phyloP scores from a whole-genome alignment of 1,284 basidiomycete species.

The Sanghuangporus weigelae region DNA sequence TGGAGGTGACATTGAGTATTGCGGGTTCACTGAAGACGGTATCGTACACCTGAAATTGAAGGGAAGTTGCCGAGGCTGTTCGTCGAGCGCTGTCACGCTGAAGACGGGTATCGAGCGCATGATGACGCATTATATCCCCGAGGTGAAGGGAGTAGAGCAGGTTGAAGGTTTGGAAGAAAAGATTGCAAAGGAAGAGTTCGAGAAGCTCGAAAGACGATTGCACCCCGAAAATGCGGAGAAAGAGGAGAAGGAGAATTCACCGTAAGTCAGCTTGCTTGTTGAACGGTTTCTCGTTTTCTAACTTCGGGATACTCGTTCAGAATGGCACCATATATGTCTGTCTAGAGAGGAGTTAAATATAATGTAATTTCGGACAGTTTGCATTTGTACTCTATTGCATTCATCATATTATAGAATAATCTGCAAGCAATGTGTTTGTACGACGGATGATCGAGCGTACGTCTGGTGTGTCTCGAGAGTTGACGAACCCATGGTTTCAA shows the following conservation, averaged over 20 bases:
- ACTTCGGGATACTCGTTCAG: slow-evolving; percentile 29
- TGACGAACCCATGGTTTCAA: too few species aligned
- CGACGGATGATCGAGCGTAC: background rate
- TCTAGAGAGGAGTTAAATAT: slow-evolving; percentile 13
- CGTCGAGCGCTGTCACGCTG: slow-evolving; percentile 88
- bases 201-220: slow-evolving; percentile 83
- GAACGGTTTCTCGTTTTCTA: background rate
- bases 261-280: slow-evolving; percentile 30
- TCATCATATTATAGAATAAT: background rate
- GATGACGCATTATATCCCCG: slow-evolving; percentile 99
- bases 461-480: too few species aligned
- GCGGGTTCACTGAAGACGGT: slow-evolving; percentile 65
- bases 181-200: slow-evolving; percentile 86
- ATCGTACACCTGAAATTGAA: slow-evolving; percentile 80
- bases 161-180: slow-evolving; percentile 90
- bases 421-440: background rate
- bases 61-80: slow-evolving; percentile 94
- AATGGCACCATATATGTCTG: slow-evolving; percentile 74
- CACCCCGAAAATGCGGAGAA: slow-evolving; percentile 41
- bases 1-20: slow-evolving; percentile 85
- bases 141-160: slow-evolving; percentile 97
- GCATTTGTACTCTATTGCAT: background rate
- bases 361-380: background rate
- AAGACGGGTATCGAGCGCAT: slow-evolving; percentile 97
- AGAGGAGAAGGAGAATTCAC: slow-evolving; percentile 25